A percentile compares a stretch with the other conserved stretches of the same genome.
Conservation (phyloP, 176 grass and related monocot species). For the Zea luxurians region DNA sequence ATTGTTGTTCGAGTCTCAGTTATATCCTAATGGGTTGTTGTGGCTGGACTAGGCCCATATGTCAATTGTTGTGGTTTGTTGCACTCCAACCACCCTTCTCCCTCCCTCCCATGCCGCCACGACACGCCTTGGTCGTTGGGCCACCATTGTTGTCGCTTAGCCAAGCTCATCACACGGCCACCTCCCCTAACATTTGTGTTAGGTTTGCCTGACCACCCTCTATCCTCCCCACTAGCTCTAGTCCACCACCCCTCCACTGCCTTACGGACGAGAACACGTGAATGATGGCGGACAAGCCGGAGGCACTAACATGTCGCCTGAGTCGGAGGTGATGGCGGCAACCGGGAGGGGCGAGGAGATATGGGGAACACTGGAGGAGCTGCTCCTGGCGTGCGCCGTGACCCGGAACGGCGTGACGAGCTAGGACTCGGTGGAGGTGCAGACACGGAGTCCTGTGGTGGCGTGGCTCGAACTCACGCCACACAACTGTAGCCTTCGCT, state of each 20-base stretch:
- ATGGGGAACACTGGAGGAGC: constrained; percentile 99
- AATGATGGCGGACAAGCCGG: constrained; percentile 26
- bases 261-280: background rate
- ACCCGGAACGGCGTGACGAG: constrained; percentile 73
- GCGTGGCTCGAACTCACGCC: constrained; percentile 47
- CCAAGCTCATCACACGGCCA: too few species aligned
- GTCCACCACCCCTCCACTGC: constrained; percentile 36
- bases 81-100: too few species aligned
- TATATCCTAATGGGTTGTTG: too few species aligned
- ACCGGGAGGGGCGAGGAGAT: constrained; percentile 51
- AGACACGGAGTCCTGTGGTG: constrained; percentile 57
- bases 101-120: too few species aligned
- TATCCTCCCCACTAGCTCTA: background rate
- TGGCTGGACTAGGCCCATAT: too few species aligned
- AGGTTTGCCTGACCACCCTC: too few species aligned
- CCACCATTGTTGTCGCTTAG: too few species aligned
- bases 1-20: too few species aligned
- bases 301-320: constrained; percentile 29
- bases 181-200: too few species aligned
- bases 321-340: constrained; percentile 3
- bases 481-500: constrained; percentile 66
- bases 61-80: too few species aligned
- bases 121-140: too few species aligned
- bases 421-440: constrained; percentile 90
- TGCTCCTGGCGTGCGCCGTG: constrained; percentile 80